phyloP scores from a whole-genome alignment of 192 early-diverging fungal species.

The Diversispora eburnea region DNA sequence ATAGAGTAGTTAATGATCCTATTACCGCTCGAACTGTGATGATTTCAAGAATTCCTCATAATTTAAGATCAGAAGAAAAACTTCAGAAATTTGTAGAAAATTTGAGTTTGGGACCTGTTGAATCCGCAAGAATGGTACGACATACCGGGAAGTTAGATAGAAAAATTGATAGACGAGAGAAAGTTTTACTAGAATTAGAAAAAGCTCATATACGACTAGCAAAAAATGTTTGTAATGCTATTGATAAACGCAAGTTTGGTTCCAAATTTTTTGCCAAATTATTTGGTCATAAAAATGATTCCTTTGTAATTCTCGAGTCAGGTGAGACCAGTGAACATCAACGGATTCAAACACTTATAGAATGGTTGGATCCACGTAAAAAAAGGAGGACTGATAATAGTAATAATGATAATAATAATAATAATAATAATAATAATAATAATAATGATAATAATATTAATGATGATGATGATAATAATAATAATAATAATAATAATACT shows the following conservation, averaged over 20 bases:
- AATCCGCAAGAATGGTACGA: constrained; percentile 50
- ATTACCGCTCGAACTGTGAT: constrained; percentile 50
- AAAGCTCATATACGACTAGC: constrained; percentile 49
- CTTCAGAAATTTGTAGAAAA: constrained; percentile 51
- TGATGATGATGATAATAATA: neutral
- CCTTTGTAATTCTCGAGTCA: neutral
- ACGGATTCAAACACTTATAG: constrained; percentile 6
- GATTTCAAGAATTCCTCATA: constrained; percentile 48
- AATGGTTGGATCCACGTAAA: constrained; percentile 2
- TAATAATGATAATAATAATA: neutral
- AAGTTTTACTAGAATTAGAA: constrained; percentile 42
- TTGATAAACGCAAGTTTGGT: constrained; percentile 26
- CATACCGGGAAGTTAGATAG: constrained; percentile 45
- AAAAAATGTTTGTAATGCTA: constrained; percentile 28
- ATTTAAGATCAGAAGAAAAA: constrained; percentile 47
- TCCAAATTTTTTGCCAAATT: neutral
- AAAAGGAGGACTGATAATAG: neutral
- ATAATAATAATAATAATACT: no score
- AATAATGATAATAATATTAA: neutral
- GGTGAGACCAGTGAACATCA: constrained; percentile 11
- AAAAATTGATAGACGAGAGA: constrained; percentile 42
- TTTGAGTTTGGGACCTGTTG: constrained; percentile 53
- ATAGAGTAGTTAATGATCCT: constrained; percentile 37
- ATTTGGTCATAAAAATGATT: neutral
- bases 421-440: neutral